phyloP scores from a whole-genome alignment of 1,284 basidiomycete species.

The Cryptococcus amylolentus region DNA sequence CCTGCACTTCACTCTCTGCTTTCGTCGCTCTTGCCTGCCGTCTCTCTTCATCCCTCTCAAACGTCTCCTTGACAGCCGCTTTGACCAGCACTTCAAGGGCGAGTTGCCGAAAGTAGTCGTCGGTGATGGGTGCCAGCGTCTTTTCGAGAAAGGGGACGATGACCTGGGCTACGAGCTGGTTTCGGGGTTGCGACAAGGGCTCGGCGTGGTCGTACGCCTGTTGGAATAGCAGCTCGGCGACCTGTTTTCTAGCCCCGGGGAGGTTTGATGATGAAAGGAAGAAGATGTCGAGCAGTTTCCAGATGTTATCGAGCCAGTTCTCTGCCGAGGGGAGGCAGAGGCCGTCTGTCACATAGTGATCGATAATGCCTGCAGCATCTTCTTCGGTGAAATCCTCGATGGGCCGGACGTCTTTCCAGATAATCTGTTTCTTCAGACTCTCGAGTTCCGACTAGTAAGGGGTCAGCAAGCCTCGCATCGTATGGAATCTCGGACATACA shows the following conservation, averaged over 20 bases:
- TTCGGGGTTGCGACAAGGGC: conserved; percentile 45
- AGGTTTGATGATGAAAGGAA: conserved; percentile 29
- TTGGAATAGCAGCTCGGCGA: conserved; percentile 45
- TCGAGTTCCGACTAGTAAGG: too few species aligned
- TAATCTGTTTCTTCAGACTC: too few species aligned
- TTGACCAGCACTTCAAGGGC: conserved; percentile 45
- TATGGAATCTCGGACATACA: too few species aligned
- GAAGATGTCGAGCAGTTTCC: conserved; percentile 50
- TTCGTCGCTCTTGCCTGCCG: conserved; percentile 23
- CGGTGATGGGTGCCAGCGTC: conserved; percentile 43
- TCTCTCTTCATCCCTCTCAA: conserved; percentile 44
- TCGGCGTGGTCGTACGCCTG: conserved; percentile 50
- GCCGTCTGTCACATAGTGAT: conserved; percentile 51
- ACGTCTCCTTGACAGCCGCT: conserved; percentile 48
- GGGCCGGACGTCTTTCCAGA: too few species aligned
- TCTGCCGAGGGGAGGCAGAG: conserved; percentile 52
- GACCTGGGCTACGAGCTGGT: conserved; percentile 46
- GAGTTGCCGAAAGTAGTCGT: conserved; percentile 41
- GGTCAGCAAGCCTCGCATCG: too few species aligned
- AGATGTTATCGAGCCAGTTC: conserved; percentile 53
- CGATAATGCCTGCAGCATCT: conserved; percentile 49
- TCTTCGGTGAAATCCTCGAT: conserved; percentile 38
- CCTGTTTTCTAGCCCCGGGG: conserved; percentile 34
- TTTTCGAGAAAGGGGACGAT: conserved; percentile 51
- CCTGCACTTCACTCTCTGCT: conserved; percentile 24